These are phyloP conservation scores for Torulaspora quercuum DNA, from an alignment of 805 yeast genomes.

Conservation along the genomic window DNA sequence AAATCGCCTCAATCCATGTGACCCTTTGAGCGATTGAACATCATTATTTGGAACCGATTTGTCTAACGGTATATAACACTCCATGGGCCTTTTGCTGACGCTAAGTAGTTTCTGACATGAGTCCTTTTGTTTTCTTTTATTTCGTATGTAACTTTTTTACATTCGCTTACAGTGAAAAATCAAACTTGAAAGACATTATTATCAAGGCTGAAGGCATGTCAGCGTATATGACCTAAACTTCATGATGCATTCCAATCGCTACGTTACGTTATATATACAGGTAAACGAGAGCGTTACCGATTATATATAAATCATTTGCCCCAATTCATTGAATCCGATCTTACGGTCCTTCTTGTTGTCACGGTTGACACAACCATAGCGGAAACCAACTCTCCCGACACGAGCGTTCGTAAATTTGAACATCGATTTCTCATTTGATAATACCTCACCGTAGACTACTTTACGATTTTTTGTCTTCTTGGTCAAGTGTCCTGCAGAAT, in stretches of 20 bases:
- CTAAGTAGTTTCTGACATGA: too few species aligned
- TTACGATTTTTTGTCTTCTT: constrained; percentile 36
- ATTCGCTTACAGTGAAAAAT: too few species aligned
- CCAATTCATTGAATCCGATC: constrained; percentile 64
- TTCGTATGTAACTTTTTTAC: too few species aligned
- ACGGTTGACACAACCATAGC: constrained; percentile 88
- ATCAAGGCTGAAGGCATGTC: too few species aligned
- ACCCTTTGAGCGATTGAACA: constrained; percentile 10
- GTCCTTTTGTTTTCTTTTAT: too few species aligned
- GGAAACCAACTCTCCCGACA: constrained; percentile 82
- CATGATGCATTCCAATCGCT: constrained; percentile 1
- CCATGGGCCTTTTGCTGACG: too few species aligned
- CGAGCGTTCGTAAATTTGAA: constrained; percentile 74
- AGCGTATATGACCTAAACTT: too few species aligned
- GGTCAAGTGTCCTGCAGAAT: constrained; percentile 37
- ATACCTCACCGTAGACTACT: constrained; percentile 52
- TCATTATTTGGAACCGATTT: constrained; percentile 8
- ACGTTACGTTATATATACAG: constrained; percentile 5
- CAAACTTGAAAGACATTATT: too few species aligned
- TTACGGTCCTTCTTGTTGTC: constrained; percentile 83
- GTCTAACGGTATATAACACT: constrained; percentile 25
- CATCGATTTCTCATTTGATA: constrained; percentile 64
- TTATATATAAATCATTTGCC: constrained; percentile 46
- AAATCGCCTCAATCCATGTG: constrained; percentile 25
- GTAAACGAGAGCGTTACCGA: constrained; percentile 2